Conservation (phyloP, 164 flowering plant genomes). For the Cinnamomum micranthum region DNA sequence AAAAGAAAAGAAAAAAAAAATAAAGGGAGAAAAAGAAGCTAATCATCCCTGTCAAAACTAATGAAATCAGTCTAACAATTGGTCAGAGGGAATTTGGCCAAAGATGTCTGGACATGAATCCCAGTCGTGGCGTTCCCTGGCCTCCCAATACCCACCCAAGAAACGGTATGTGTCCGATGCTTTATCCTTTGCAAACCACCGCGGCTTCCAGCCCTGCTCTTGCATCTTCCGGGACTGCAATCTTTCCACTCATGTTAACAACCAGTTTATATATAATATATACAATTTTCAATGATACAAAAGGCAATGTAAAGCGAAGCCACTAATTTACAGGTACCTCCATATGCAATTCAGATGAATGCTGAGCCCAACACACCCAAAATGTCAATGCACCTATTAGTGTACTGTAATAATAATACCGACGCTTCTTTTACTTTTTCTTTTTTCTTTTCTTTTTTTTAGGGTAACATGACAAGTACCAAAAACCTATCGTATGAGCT, state of each 20-base stretch:
- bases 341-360: too few relatives aligned
- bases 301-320: too few relatives aligned
- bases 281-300: neutral
- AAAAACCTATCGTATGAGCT: too few relatives aligned
- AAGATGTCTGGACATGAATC: slow-evolving; percentile 71
- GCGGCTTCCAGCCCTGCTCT: slow-evolving; percentile 83
- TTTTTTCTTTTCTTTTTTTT: too few relatives aligned
- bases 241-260: neutral
- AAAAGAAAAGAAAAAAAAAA: neutral
- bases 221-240: slow-evolving; percentile 73
- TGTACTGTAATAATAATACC: too few relatives aligned
- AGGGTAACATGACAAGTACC: too few relatives aligned
- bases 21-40: neutral
- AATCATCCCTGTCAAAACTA: slow-evolving; percentile 4
- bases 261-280: neutral
- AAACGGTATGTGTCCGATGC: slow-evolving; percentile 51
- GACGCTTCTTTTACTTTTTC: too few relatives aligned
- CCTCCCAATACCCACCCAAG: slow-evolving; percentile 83
- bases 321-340: too few relatives aligned
- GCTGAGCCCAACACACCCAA: too few relatives aligned
- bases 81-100: slow-evolving; percentile 53
- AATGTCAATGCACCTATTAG: too few relatives aligned
- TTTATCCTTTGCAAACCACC: slow-evolving; percentile 72
- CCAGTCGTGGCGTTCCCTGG: slow-evolving; percentile 61
- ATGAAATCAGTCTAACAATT: slow-evolving; percentile 18